Base-by-base conservation (phyloP, 148 eudicot genomes). In the Fagopyrum esculentum region DNA sequence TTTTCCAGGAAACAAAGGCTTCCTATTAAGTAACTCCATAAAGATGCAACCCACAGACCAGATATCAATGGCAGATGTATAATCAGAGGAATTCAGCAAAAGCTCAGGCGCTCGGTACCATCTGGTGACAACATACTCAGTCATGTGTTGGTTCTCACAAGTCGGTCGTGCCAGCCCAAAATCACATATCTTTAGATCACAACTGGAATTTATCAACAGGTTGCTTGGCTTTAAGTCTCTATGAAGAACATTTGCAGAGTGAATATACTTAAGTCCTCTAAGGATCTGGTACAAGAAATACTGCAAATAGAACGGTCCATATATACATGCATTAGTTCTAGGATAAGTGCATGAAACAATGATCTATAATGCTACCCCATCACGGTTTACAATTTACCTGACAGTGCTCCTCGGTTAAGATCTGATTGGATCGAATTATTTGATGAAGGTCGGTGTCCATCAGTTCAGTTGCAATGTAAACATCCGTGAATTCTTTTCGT, bases 401-500 rank as follows among this genome's bases (percentile, higher is more conserved):
- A 77, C 86, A 92, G 61, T 95, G 98, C 73, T 95, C 97, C 75
- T 92, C 93, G 2, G 98, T 90, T 74, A 95, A 85, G 75, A 54
- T 78, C 71, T 95, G 97, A 77, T 87, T 87, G 10, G 98, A 95
- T 61, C 90, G 83, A 63, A 92, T 92, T 26, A 95, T 95, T 79
- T 95, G 96, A 75, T 92, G 97, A 83, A 95, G 97, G 77, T 93
- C 96, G 43, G 98, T 90, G 76, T 92, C 98, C 98, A 92, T 92
- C 35, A 90, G 89, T 79, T 95, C 98, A 7, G 82, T 84, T n/a
- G 92, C 90, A 73, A 87, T 85, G 77, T 92, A 95, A 13, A 95
- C 98, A 80, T 95, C 97, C 43, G 86, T 84, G 78, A 95, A 92
- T 80, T 90, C 97, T 78, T 86, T 82, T 16, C 96, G 77, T 19